Conservation (phyloP, 257 asterid species). For the Scutellaria barbata region DNA sequence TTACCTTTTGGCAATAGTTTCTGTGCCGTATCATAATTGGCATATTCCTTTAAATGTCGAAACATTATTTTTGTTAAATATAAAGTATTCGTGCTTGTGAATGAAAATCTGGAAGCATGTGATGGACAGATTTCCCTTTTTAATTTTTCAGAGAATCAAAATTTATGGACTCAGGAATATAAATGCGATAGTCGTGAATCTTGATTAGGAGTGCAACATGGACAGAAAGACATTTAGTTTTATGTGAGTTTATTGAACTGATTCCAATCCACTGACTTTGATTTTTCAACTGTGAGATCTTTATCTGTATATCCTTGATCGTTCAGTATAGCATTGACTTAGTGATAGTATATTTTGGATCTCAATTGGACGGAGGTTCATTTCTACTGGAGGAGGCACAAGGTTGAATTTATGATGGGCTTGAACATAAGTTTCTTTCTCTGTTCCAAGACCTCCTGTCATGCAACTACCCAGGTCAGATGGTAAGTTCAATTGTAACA, state of each 20-base stretch:
- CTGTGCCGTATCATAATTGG: background rate
- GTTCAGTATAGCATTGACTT: background rate
- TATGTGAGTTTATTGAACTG: background rate
- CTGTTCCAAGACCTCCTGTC: slow-evolving; percentile 69
- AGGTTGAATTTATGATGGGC: slow-evolving; percentile 71
- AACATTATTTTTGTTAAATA: background rate
- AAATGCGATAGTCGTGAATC: slow-evolving; percentile 1
- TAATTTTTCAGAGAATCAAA: slow-evolving; percentile 6
- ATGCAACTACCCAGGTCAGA: slow-evolving; percentile 70
- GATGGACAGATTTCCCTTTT: slow-evolving; percentile 4
- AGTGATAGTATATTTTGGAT: slow-evolving; percentile 55
- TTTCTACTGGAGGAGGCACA: slow-evolving; percentile 65
- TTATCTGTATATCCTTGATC: slow-evolving; percentile 3
- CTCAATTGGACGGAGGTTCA: slow-evolving; percentile 55
- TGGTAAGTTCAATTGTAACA: slow-evolving; percentile 59
- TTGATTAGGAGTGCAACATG: slow-evolving; percentile 21
- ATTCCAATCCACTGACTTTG: background rate
- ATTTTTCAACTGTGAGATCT: background rate
- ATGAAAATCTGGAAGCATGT: slow-evolving; percentile 31
- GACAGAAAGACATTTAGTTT: background rate
- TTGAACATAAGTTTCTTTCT: slow-evolving; percentile 63
- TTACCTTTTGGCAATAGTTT: slow-evolving; percentile 11
- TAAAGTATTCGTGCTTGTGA: slow-evolving; percentile 20
- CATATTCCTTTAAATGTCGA: slow-evolving; percentile 6
- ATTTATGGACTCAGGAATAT: slow-evolving; percentile 1